Base-by-base conservation (phyloP, 352 stramenopile species). In the Globisporangium lucens region DNA sequence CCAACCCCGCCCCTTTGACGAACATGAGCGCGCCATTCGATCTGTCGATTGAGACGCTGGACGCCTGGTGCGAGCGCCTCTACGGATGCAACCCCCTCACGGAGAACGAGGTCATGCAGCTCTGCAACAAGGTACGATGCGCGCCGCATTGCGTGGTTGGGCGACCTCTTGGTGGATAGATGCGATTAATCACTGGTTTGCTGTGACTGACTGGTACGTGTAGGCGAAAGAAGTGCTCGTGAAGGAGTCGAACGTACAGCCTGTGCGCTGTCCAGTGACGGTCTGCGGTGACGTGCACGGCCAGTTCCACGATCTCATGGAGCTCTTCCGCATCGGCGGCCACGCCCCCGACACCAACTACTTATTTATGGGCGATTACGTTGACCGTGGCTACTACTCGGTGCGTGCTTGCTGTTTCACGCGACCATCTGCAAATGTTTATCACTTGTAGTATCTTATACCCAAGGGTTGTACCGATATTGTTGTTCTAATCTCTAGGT, bases 321-420 rank as follows among this genome's bases (percentile, higher is more conserved):
- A 87, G 65, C 75, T 87, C 20, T 90, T 89, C 65, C 72, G 85
- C 53, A 97, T 97, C 58, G 91, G 91, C 29, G 91, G 91, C 43
- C 82, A 97, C 60, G 74, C 82, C 35, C 91, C 91, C 17, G 83
- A 97, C 72, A 97, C 96, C 17, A 99, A 99, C 79, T 99, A 99
- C 82, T 79, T 99, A 62, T 99, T 99, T 77, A 98, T 99, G 91
- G 97, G 97, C 52, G 97, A 99, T 82, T 99, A 99, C 74, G 97
- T 99, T n/a, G 97, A 99, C 81, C 80, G 97, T 68, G 97, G 97
- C n/a, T 98, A 99, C 77, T 98, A 99, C 76, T 98, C 94, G 61
- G 77, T 86, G 67, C 57, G 70, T 52, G 8, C 3, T 20, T 51
- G 17, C 15, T 22, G 4, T 27, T 43, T 17, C 52, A 4, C 24